These are phyloP conservation scores for Dittrichia graveolens DNA, from an alignment of 129 eudicot genomes.

Conservation along the genomic window DNA sequence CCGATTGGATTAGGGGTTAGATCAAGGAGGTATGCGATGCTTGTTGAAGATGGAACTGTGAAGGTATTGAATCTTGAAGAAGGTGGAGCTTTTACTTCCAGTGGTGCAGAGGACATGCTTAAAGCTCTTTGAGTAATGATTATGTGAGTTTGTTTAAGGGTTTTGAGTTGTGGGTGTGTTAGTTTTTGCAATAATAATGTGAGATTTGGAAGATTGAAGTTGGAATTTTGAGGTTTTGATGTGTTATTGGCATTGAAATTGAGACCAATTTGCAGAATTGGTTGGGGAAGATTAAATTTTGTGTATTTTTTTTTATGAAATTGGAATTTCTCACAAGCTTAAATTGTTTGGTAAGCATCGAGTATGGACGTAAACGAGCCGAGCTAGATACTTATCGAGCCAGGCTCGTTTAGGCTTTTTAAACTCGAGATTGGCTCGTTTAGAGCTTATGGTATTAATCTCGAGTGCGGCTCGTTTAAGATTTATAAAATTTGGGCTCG, in stretches of 20 bases:
- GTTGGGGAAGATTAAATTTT: neutral
- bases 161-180: slow-evolving; percentile 12
- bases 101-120: slow-evolving; percentile 91
- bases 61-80: slow-evolving; percentile 84
- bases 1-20: slow-evolving; percentile 78
- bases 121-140: slow-evolving; percentile 47
- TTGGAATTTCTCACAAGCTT: too few relatives aligned
- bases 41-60: slow-evolving; percentile 77
- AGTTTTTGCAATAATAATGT: slow-evolving; percentile 15
- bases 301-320: neutral
- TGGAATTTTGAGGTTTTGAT: too few relatives aligned
- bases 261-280: too few relatives aligned
- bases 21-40: slow-evolving; percentile 79
- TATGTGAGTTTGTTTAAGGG: slow-evolving; percentile 15
- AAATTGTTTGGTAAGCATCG: neutral
- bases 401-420: too few relatives aligned
- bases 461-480: too few relatives aligned
- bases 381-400: too few relatives aligned
- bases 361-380: too few relatives aligned
- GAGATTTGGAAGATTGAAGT: neutral
- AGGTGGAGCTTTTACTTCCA: slow-evolving; percentile 79
- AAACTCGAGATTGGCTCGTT: too few relatives aligned
- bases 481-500: too few relatives aligned
- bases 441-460: too few relatives aligned
- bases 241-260: neutral